Evolutionary conservation across 1,284 basidiomycete species (phyloP).

Genomic region (Ceraceosorus guamensis): DNA sequence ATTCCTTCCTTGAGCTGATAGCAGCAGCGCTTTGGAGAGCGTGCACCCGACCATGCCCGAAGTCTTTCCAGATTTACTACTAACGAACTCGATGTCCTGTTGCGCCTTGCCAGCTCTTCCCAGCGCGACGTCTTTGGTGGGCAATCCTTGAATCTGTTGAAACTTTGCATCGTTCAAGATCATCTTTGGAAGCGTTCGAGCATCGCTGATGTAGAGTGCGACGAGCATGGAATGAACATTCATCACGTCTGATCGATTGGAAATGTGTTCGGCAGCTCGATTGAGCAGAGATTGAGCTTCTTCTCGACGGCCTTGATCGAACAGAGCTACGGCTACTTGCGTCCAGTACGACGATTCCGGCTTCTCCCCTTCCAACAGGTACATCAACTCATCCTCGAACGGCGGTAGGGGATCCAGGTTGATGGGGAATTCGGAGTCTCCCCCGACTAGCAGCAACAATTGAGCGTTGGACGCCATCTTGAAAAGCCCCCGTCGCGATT

Average conservation of each 20-base stretch:
- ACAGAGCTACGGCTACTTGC: slow-evolving; percentile 31
- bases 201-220: slow-evolving; percentile 24
- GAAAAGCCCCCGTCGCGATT: too few relatives aligned
- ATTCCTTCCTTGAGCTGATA: slow-evolving; percentile 28
- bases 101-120: slow-evolving; percentile 26
- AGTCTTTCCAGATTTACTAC: slow-evolving; percentile 20
- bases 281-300: slow-evolving; percentile 29
- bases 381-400: slow-evolving; percentile 34
- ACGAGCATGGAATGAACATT: slow-evolving; percentile 28
- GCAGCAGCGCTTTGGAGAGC: slow-evolving; percentile 24
- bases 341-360: slow-evolving; percentile 36
- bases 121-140: slow-evolving; percentile 5
- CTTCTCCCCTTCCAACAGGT: slow-evolving; percentile 33
- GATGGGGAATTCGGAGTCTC: slow-evolving; percentile 34
- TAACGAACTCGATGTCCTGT: slow-evolving; percentile 12
- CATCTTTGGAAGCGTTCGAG: slow-evolving; percentile 34
- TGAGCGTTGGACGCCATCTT: slow-evolving; percentile 15
- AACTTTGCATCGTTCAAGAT: slow-evolving; percentile 35
- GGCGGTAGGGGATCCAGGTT: slow-evolving; percentile 37
- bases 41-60: slow-evolving; percentile 27
- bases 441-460: slow-evolving; percentile 34
- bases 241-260: too few relatives aligned
- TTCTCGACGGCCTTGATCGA: slow-evolving; percentile 21
- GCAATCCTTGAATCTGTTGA: slow-evolving; percentile 23
- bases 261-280: slow-evolving; percentile 23